Percentiles rank a stretch among this genome's conserved stretches.
Evolutionary conservation across 2,329 filamentous ascomycete genomes (phyloP).

Genomic region (Hymenoscyphus infarciens): DNA sequence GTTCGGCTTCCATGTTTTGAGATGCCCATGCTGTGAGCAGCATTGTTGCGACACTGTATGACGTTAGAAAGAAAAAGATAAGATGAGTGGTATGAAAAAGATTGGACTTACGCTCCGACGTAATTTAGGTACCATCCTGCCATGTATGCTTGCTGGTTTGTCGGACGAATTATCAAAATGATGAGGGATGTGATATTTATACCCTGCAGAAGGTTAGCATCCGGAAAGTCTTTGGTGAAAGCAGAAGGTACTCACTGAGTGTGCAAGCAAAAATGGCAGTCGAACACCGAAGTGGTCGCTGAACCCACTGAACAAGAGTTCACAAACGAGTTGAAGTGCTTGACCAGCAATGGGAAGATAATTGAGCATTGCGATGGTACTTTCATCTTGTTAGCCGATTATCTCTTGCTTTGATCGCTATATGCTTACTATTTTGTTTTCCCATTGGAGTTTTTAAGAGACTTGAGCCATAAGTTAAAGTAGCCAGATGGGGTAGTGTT

Average conservation of each 20-base stretch:
- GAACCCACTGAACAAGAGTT: slow-evolving; percentile 16
- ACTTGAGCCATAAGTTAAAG: slow-evolving; percentile 43
- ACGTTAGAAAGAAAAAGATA: neutral
- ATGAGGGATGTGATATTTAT: slow-evolving; percentile 16
- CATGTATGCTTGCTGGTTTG: slow-evolving; percentile 15
- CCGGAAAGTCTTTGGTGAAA: no score
- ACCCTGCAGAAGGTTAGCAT: no score
- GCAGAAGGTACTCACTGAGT: neutral
- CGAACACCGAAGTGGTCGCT: slow-evolving; percentile 13
- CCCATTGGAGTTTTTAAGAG: slow-evolving; percentile 41
- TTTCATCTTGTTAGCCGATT: no score
- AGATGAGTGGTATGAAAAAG: neutral
- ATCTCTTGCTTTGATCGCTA: no score
- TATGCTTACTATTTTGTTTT: neutral
- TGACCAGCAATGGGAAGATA: slow-evolving; percentile 14
- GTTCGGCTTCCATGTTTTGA: slow-evolving; percentile 11
- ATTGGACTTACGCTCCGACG: slow-evolving; percentile 13
- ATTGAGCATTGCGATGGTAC: slow-evolving; percentile 12
- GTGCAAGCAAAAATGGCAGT: slow-evolving; percentile 11
- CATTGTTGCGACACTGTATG: neutral
- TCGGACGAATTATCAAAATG: slow-evolving; percentile 15
- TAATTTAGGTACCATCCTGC: slow-evolving; percentile 17
- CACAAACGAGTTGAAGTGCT: slow-evolving; percentile 12
- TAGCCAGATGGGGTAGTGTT: slow-evolving; percentile 47
- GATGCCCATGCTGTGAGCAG: slow-evolving; percentile 11